Conservation (phyloP, 2,329 filamentous ascomycete genomes). For the Arachnopeziza araneosa region DNA sequence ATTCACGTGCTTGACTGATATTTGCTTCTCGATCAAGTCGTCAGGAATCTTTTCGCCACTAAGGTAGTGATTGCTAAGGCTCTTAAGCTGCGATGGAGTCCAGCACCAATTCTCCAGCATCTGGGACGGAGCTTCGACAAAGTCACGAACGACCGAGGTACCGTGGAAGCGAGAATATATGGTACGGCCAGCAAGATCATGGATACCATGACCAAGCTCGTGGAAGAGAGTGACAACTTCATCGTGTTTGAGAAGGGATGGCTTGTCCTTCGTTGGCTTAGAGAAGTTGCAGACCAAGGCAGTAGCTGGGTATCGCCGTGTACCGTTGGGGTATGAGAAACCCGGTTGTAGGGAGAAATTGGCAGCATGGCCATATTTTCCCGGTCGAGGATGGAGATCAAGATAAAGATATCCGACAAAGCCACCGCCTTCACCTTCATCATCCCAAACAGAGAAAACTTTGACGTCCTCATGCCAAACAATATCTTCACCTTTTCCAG, state of each 20-base stretch:
- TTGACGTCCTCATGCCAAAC: slow-evolving; percentile 81
- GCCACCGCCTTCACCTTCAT: slow-evolving; percentile 60
- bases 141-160: slow-evolving; percentile 60
- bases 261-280: slow-evolving; percentile 71
- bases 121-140: slow-evolving; percentile 66
- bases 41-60: slow-evolving; percentile 66
- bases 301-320: slow-evolving; percentile 69
- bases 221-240: slow-evolving; percentile 82
- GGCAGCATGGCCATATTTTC: slow-evolving; percentile 80
- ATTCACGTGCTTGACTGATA: slow-evolving; percentile 76
- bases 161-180: slow-evolving; percentile 63
- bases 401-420: slow-evolving; percentile 83
- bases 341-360: slow-evolving; percentile 79
- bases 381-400: slow-evolving; percentile 71
- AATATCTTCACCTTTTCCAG: slow-evolving; percentile 38
- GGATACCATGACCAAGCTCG: slow-evolving; percentile 66
- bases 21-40: slow-evolving; percentile 66
- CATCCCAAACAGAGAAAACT: slow-evolving; percentile 77
- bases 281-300: slow-evolving; percentile 82
- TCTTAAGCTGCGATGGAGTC: slow-evolving; percentile 58
- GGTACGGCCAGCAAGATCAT: slow-evolving; percentile 59
- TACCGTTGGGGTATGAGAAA: slow-evolving; percentile 60
- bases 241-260: slow-evolving; percentile 74
- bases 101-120: slow-evolving; percentile 77
- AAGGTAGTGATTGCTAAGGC: slow-evolving; percentile 69